phyloP scores from a whole-genome alignment of 345 rosid species.

The Fremontodendron californicum region DNA sequence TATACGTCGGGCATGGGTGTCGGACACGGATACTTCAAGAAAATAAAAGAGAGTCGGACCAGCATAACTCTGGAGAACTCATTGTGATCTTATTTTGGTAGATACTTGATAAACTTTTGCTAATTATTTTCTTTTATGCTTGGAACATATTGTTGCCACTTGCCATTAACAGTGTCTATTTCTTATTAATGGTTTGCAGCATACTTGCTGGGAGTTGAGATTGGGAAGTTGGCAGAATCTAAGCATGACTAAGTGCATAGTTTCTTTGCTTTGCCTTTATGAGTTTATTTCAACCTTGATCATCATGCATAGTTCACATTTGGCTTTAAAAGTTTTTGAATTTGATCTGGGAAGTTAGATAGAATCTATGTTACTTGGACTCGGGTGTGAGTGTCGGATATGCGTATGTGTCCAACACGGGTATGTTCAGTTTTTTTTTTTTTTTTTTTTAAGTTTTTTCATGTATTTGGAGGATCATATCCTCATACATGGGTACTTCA shows the following conservation, averaged over 20 bases:
- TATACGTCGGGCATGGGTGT: too few species aligned
- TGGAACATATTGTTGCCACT: background rate
- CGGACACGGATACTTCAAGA: too few species aligned
- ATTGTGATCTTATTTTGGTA: background rate
- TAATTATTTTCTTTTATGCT: background rate
- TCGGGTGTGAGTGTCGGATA: too few species aligned
- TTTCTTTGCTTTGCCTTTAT: background rate
- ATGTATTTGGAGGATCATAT: too few species aligned
- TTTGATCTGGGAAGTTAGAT: background rate
- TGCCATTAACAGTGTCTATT: background rate
- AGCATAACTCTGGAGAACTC: background rate
- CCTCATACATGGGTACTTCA: too few species aligned
- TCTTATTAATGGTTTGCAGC: background rate
- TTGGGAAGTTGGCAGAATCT: background rate
- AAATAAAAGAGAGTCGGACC: too few species aligned
- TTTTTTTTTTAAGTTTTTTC: too few species aligned
- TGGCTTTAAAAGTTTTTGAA: background rate
- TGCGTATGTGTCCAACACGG: too few species aligned
- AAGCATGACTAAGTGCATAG: background rate
- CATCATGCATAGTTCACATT: background rate
- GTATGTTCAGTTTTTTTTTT: too few species aligned
- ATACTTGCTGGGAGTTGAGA: too few species aligned
- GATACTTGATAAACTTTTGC: background rate
- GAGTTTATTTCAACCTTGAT: background rate
- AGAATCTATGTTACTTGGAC: too few species aligned